Conservation (phyloP, 1,139 yeast species). For the Eremothecium sinecaudum region DNA sequence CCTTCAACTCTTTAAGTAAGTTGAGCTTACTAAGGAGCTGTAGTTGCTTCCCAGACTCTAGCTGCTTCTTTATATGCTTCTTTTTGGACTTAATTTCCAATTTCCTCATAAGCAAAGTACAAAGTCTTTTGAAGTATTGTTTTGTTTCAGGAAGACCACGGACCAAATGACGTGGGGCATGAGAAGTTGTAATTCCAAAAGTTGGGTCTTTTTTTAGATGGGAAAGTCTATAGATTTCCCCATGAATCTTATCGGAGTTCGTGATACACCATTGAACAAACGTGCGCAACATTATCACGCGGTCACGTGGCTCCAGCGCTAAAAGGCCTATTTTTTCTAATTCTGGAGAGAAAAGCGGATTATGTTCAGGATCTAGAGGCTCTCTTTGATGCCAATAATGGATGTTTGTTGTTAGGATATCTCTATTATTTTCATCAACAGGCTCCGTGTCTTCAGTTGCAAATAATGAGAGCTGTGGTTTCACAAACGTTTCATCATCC, state of each 20-base stretch:
- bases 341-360: conserved; percentile 32
- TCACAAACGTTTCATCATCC: conserved; percentile 10
- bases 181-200: conserved; percentile 27
- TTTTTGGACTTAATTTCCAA: conserved; percentile 25
- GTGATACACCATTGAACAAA: conserved; percentile 43
- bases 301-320: conserved; percentile 39
- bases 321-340: conserved; percentile 39
- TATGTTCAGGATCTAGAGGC: conserved; percentile 20
- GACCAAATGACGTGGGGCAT: conserved; percentile 24
- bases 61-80: conserved; percentile 26
- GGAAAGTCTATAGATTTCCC: conserved; percentile 30
- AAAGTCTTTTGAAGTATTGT: conserved; percentile 21
- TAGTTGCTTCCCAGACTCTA: conserved; percentile 24
- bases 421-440: conserved; percentile 38
- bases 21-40: conserved; percentile 20
- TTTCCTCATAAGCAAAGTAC: conserved; percentile 21
- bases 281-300: conserved; percentile 40
- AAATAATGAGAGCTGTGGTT: conserved; percentile 17
- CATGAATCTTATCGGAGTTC: conserved; percentile 38
- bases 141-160: conserved; percentile 24
- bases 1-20: conserved; percentile 21
- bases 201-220: conserved; percentile 28
- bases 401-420: conserved; percentile 29
- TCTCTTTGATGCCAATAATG: conserved; percentile 19
- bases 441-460: conserved; percentile 19